Evolutionary conservation across 2,329 filamentous ascomycete genomes (phyloP), one percentile per base, ranked within the genome.

Genomic region (Trichoderma sp.): DNA sequence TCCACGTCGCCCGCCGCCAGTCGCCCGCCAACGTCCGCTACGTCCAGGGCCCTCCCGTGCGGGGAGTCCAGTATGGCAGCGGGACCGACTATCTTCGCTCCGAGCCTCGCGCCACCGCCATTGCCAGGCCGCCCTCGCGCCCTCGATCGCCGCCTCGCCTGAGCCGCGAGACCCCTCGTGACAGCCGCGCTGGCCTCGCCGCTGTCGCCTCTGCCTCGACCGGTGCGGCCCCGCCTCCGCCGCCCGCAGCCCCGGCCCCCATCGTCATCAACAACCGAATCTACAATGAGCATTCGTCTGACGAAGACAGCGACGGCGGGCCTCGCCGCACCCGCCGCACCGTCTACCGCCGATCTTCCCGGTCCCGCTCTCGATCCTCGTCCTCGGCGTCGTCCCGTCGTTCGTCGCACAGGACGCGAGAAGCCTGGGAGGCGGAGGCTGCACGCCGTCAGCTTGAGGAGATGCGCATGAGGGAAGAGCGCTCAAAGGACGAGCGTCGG

Each of bases 251-350:
- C 71, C 68, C 57, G 70, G 73, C 30, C 71, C 69, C 41, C 1
- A 78, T 87, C 55, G 81, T 87, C 60, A 86, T 87, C 72, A 85
- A 86, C 71, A 87, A 86, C 72, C 78, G 78, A 64, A 82, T 84
- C 65, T 81, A 83, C 69, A 82, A 82, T 66, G 78, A 82, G 24
- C 69, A 79, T 59, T 81, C 80, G 21, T 82, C 78, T 5, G 81
- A 82, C 43, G 77, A 79, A 17, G 78, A 78, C 2, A 60, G 70
- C 39, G 72, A 73, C 15, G 73, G 78, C 30, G 74, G 75, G 47
- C 73, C 71, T 55, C 76, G 69, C 64, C 72, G 66, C 21, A 66
- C 63, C 19, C 64, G 62, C 34, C 65, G 56, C 63, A 74, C 75
- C 64, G 60, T 69, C 56, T 72, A 69, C 48, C 72, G 72, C 43